phyloP scores from a whole-genome alignment of 345 rosid species.

The Salix purpurea region DNA sequence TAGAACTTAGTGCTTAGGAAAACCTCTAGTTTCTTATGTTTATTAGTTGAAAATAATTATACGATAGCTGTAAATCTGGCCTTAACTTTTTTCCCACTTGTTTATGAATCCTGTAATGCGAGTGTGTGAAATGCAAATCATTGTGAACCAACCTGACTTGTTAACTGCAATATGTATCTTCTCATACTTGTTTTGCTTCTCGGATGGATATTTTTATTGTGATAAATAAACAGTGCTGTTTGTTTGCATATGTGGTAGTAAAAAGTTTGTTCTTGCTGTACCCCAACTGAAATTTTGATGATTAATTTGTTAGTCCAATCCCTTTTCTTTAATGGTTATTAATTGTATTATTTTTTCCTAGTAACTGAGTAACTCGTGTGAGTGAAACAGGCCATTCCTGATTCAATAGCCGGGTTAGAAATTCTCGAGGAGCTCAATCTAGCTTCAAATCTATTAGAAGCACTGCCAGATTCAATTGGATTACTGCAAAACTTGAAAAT shows the following conservation, averaged over 20 bases:
- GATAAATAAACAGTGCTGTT: not conserved
- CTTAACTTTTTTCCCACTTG: not conserved
- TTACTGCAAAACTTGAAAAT: constrained; percentile 59
- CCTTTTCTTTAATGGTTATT: not conserved
- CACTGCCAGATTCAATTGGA: constrained; percentile 83
- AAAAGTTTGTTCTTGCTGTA: not conserved
- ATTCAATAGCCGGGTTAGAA: constrained; percentile 77
- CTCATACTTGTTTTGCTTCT: not conserved
- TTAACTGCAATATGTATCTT: not conserved
- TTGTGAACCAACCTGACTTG: not conserved
- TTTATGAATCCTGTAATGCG: not conserved
- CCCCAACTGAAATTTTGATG: not conserved
- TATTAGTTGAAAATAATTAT: too few species aligned
- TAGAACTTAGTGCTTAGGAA: too few species aligned
- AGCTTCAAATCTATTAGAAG: constrained; percentile 66
- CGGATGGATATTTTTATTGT: not conserved
- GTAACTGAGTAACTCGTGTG: not conserved
- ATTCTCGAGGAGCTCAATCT: constrained; percentile 70
- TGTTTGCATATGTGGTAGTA: not conserved
- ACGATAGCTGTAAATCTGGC: too few species aligned
- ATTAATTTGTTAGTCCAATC: not conserved
- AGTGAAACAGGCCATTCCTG: constrained; percentile 65
- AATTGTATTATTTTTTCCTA: not conserved
- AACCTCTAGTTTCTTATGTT: too few species aligned
- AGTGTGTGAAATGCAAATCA: not conserved